A percentile compares a stretch with the other conserved stretches of the same genome.
These are phyloP conservation scores for Alternaria triticina DNA, from an alignment of 2,329 filamentous ascomycete genomes.

Conservation along the genomic window DNA sequence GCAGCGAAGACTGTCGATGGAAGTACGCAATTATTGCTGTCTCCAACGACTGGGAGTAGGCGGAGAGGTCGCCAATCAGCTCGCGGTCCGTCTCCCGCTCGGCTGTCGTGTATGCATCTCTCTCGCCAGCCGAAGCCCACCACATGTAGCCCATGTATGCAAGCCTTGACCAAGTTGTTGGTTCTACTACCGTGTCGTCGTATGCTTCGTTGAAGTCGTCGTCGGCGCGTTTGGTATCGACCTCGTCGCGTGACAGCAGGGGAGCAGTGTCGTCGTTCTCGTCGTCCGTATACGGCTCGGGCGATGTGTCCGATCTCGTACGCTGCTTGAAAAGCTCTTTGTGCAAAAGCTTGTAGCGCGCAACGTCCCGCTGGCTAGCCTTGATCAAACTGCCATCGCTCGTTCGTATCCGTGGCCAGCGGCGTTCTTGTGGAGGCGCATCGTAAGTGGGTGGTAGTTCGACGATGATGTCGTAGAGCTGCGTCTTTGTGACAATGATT, in stretches of 20 bases:
- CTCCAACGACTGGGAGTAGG: constrained; percentile 59
- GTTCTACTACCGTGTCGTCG: constrained; percentile 58
- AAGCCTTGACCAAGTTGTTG: constrained; percentile 70
- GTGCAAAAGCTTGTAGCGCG: constrained; percentile 64
- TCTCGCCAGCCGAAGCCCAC: constrained; percentile 86
- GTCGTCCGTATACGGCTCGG: constrained; percentile 25
- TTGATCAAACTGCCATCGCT: constrained; percentile 69
- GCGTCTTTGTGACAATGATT: constrained; percentile 83
- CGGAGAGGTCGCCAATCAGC: constrained; percentile 52
- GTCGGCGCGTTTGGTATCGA: constrained; percentile 36
- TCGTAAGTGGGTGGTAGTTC: constrained; percentile 73
- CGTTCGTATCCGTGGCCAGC: constrained; percentile 78
- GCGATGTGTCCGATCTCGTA: constrained; percentile 29
- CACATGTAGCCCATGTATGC: constrained; percentile 87
- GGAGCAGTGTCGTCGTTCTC: constrained; percentile 32
- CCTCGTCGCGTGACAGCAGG: constrained; percentile 30
- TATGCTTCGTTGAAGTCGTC: constrained; percentile 46
- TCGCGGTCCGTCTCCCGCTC: constrained; percentile 60
- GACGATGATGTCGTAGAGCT: constrained; percentile 88
- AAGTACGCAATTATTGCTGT: constrained; percentile 82
- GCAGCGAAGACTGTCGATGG: constrained; percentile 73
- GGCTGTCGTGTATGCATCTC: constrained; percentile 61
- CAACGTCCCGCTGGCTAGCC: constrained; percentile 88
- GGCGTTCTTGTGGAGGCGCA: constrained; percentile 59
- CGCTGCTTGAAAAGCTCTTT: constrained; percentile 44